These are phyloP conservation scores for Xylaria polymorpha DNA, from an alignment of 2,329 filamentous ascomycete genomes.

Conservation along the genomic window DNA sequence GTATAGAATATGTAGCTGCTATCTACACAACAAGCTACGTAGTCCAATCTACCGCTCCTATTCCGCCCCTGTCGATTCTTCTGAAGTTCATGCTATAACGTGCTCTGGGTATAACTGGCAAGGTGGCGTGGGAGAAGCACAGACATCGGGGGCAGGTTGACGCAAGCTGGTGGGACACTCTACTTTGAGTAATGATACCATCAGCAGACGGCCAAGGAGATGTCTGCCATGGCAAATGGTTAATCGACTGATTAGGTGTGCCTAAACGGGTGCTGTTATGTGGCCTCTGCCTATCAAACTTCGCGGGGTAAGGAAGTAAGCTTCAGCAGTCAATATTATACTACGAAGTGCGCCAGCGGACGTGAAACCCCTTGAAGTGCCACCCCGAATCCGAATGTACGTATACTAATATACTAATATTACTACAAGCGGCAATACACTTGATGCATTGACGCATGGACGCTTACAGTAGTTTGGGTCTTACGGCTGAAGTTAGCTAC, in stretches of 20 bases:
- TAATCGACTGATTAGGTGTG: not conserved
- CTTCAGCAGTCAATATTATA: not conserved
- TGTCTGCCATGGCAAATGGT: not conserved
- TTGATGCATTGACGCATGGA: not conserved
- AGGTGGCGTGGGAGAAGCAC: conserved; percentile 9
- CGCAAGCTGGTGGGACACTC: conserved; percentile 14
- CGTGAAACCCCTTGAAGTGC: not conserved
- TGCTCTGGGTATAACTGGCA: not conserved
- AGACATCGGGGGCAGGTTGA: conserved; percentile 12
- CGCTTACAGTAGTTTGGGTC: not conserved
- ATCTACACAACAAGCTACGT: conserved; percentile 21
- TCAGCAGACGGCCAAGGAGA: conserved; percentile 14
- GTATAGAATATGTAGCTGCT: conserved; percentile 27
- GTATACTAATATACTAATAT: not conserved
- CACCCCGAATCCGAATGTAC: not conserved
- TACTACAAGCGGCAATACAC: not conserved
- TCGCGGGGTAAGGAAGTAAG: not conserved
- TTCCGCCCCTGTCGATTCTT: not conserved
- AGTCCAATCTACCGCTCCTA: conserved; percentile 3
- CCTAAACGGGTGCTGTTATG: not conserved
- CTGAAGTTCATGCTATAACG: conserved; percentile 6
- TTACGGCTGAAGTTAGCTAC: conserved; percentile 8
- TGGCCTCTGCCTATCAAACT: not conserved
- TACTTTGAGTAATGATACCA: conserved; percentile 17
- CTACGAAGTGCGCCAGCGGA: not conserved